A percentile compares a stretch with the other conserved stretches of the same genome.
These are phyloP conservation scores for Podaxis sp. DNA, from an alignment of 768 basidiomycete species.

Conservation along the genomic window DNA sequence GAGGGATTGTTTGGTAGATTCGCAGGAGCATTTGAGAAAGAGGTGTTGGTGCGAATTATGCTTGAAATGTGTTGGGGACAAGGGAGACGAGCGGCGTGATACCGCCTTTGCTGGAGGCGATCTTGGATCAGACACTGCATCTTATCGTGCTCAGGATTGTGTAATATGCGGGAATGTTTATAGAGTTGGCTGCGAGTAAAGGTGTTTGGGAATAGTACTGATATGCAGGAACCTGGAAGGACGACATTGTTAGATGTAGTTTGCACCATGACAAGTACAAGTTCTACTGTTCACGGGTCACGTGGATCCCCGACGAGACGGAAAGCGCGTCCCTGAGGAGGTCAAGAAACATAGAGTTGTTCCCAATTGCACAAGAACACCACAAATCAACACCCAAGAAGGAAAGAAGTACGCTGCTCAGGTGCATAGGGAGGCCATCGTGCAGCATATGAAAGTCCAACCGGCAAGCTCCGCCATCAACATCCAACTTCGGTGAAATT, in stretches of 20 bases:
- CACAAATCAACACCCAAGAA: constrained; percentile 53
- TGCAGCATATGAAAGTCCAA: constrained; percentile 94
- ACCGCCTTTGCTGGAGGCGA: constrained; percentile 81
- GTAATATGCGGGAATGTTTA: constrained; percentile 65
- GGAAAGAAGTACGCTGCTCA: constrained; percentile 83
- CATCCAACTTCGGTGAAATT: constrained; percentile 64
- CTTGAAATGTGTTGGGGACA: constrained; percentile 77
- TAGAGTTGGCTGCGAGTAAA: constrained; percentile 54
- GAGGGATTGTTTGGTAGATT: constrained; percentile 61
- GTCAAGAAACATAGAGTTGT: constrained; percentile 51
- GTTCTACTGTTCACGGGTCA: constrained; percentile 64
- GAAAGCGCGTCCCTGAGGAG: constrained; percentile 54
- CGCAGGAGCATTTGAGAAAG: constrained; percentile 62
- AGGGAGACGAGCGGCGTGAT: constrained; percentile 53
- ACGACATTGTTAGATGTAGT: constrained; percentile 66
- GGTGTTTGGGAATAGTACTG: constrained; percentile 43
- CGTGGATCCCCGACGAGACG: constrained; percentile 75
- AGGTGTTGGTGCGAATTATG: constrained; percentile 74
- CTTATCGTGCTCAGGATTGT: constrained; percentile 82
- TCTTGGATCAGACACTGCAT: constrained; percentile 86
- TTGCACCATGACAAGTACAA: constrained; percentile 75
- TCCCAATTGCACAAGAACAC: constrained; percentile 28
- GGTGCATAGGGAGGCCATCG: constrained; percentile 87
- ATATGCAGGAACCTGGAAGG: constrained; percentile 41
- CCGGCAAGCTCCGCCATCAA: constrained; percentile 75